These are phyloP conservation scores for Microsporum ferrugineum DNA, from an alignment of 2,329 filamentous ascomycete species.

Conservation along the genomic window DNA sequence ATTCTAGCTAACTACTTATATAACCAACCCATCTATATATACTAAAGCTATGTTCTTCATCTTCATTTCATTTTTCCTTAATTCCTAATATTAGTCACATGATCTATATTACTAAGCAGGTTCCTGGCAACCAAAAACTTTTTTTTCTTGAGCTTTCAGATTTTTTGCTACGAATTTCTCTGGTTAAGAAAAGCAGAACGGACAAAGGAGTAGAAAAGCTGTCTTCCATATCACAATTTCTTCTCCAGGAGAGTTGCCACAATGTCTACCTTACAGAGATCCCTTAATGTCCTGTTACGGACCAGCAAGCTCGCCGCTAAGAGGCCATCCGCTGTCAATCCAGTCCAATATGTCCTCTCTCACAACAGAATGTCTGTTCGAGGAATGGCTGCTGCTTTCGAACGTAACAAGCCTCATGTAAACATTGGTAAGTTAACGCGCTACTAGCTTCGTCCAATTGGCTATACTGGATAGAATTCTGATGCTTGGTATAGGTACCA, in stretches of 20 bases:
- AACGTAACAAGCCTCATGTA: slow-evolving; percentile 92
- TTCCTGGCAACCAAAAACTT: slow-evolving; percentile 19
- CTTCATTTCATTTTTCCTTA: too few species aligned
- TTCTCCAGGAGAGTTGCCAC: slow-evolving; percentile 30
- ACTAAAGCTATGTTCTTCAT: too few species aligned
- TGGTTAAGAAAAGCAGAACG: background rate
- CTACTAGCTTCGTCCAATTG: background rate
- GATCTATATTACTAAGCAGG: slow-evolving; percentile 24
- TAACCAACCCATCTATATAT: too few species aligned
- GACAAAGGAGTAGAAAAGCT: background rate
- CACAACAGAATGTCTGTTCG: slow-evolving; percentile 37
- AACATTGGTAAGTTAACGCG: slow-evolving; percentile 64
- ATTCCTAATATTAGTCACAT: background rate
- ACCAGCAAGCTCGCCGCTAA: slow-evolving; percentile 65
- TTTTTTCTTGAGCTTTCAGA: slow-evolving; percentile 9
- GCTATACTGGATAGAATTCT: background rate
- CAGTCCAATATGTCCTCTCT: slow-evolving; percentile 52
- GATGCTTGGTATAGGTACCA: slow-evolving; percentile 54
- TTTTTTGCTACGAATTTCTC: background rate
- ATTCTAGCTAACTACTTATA: too few species aligned
- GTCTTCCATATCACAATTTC: background rate
- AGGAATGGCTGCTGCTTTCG: slow-evolving; percentile 55
- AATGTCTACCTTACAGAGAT: slow-evolving; percentile 74
- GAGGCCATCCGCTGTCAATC: slow-evolving; percentile 57
- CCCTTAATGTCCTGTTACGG: slow-evolving; percentile 66